phyloP scores from a whole-genome alignment of 306 rosid genomes.

The Bauhinia variegata region DNA sequence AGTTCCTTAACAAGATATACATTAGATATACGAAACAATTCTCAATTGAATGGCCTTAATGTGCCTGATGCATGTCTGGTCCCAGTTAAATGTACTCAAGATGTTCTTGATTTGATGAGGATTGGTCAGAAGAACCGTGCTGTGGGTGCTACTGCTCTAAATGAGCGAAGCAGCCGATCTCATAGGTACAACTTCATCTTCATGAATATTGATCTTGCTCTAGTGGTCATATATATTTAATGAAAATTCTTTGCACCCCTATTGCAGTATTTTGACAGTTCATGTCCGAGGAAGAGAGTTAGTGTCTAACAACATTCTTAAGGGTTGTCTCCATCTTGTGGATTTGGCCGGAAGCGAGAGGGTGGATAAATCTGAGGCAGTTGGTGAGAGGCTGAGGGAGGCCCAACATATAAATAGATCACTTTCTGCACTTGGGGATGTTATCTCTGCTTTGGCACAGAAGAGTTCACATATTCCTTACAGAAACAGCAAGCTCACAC shows the following conservation, averaged over 20 bases:
- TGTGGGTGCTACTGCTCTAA: slow-evolving; percentile 93
- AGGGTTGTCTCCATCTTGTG: slow-evolving; percentile 95
- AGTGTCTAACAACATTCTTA: slow-evolving; percentile 67
- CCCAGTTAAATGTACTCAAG: slow-evolving; percentile 81
- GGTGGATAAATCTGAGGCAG: slow-evolving; percentile 96
- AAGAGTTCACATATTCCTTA: slow-evolving; percentile 90
- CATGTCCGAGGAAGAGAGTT: slow-evolving; percentile 86
- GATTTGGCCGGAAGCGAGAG: slow-evolving; percentile 99
- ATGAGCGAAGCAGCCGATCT: slow-evolving; percentile 95
- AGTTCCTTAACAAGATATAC: slow-evolving; percentile 68
- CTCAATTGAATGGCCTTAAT: slow-evolving; percentile 92
- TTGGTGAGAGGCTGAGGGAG: slow-evolving; percentile 92
- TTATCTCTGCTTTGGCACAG: slow-evolving; percentile 93
- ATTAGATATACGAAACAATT: slow-evolving; percentile 92
- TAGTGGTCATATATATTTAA: slow-evolving; percentile 9
- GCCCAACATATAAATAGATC: slow-evolving; percentile 95
- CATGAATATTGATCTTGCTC: slow-evolving; percentile 16
- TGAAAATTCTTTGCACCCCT: slow-evolving; percentile 27
- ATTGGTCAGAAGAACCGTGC: slow-evolving; percentile 91
- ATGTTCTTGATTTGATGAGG: slow-evolving; percentile 88
- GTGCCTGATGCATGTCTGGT: slow-evolving; percentile 95
- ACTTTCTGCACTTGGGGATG: slow-evolving; percentile 98
- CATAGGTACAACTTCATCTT: slow-evolving; percentile 61
- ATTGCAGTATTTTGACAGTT: slow-evolving; percentile 82
- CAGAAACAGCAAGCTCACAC: slow-evolving; percentile 97